A percentile compares a stretch with the other conserved stretches of the same genome.
phyloP scores from a whole-genome alignment of 2,329 filamentous ascomycete species.

The Paraphaeosphaeria sporulosa region DNA sequence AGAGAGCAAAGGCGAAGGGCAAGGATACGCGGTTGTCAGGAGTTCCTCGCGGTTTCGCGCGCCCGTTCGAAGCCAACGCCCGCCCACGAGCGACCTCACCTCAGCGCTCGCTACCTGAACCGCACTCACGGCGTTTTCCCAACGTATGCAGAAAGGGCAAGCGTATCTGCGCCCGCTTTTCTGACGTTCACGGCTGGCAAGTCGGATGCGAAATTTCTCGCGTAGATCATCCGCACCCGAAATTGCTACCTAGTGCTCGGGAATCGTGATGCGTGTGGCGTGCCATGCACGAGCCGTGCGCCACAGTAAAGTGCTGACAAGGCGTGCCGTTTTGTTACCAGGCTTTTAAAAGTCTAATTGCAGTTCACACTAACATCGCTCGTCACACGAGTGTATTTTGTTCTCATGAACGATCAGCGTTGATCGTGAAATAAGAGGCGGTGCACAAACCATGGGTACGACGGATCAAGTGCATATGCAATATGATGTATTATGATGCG shows the following conservation, averaged over 20 bases:
- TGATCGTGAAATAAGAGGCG: not conserved
- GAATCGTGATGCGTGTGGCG: not conserved
- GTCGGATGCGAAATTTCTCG: no score
- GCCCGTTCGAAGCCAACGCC: no score
- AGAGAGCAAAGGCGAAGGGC: no score
- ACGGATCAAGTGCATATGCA: not conserved
- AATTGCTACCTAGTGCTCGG: not conserved
- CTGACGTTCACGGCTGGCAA: no score
- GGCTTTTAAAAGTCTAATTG: constrained; percentile 3
- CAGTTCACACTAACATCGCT: constrained; percentile 6
- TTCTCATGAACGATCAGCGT: not conserved
- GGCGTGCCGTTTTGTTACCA: not conserved
- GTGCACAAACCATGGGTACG: not conserved
- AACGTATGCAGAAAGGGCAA: no score
- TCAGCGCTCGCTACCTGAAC: no score
- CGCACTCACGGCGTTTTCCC: no score
- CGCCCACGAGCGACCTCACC: no score
- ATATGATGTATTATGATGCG: constrained; percentile 10
- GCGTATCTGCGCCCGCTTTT: no score
- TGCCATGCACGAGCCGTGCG: constrained; percentile 5
- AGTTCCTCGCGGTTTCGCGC: no score
- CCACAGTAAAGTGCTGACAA: not conserved
- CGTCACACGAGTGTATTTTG: not conserved
- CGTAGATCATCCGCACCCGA: not conserved
- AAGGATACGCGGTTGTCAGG: no score